Percentiles rank a stretch among this genome's conserved stretches.
phyloP scores from a whole-genome alignment of 176 grass and related monocot genomes.

The Chloris gayana region DNA sequence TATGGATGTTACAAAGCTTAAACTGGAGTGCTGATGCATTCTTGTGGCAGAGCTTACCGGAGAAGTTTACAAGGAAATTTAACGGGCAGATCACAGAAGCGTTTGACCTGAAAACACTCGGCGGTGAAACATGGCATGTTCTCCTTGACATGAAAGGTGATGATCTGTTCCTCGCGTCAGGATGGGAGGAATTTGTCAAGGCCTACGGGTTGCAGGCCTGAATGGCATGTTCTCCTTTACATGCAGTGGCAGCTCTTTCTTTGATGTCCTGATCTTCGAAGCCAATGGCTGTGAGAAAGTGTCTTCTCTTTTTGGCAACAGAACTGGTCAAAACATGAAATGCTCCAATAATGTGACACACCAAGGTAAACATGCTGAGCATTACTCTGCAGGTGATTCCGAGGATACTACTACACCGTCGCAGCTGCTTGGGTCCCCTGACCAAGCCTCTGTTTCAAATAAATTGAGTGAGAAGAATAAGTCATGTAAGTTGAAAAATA shows the following conservation, averaged over 20 bases:
- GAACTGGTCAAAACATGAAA: not conserved
- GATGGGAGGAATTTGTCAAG: slow-evolving; percentile 58
- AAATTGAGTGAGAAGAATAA: not conserved
- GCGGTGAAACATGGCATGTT: slow-evolving; percentile 45
- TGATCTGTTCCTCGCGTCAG: slow-evolving; percentile 33
- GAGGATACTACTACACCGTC: not conserved
- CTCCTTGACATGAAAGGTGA: not conserved
- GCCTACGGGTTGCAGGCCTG: slow-evolving; percentile 41
- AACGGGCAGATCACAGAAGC: not conserved
- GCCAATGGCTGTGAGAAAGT: slow-evolving; percentile 52
- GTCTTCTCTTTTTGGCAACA: not conserved
- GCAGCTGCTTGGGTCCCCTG: not conserved
- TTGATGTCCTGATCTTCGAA: slow-evolving; percentile 56
- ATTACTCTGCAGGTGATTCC: not conserved
- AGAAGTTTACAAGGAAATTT: slow-evolving; percentile 47
- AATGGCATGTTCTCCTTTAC: slow-evolving; percentile 53
- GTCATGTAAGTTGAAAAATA: not conserved
- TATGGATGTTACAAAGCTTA: not conserved
- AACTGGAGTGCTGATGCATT: not conserved
- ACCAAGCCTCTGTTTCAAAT: not conserved
- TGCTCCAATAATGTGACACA: not conserved
- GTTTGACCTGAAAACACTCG: slow-evolving; percentile 35
- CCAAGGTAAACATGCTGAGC: not conserved
- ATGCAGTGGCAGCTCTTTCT: slow-evolving; percentile 40
- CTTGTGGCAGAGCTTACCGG: slow-evolving; percentile 40